A percentile compares a stretch with the other conserved stretches of the same genome.
phyloP scores from a whole-genome alignment of 2,329 filamentous ascomycete genomes.

The Orbilia quercus region DNA sequence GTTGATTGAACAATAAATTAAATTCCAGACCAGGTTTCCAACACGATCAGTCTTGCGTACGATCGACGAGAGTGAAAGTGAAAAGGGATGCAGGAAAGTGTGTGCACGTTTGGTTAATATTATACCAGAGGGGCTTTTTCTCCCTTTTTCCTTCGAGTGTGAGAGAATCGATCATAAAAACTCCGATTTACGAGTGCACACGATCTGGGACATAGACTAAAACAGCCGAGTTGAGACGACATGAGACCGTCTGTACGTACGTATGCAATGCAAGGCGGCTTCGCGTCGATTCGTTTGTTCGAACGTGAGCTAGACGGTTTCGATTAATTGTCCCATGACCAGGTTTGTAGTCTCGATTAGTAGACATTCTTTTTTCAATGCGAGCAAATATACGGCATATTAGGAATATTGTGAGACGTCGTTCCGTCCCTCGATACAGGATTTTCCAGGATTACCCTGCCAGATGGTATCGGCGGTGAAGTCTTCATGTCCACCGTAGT shows the following conservation, averaged over 20 bases:
- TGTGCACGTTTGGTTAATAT: too few relatives aligned
- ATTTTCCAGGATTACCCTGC: constrained; percentile 39
- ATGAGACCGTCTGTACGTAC: too few relatives aligned
- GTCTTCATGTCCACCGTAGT: constrained; percentile 15
- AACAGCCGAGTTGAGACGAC: constrained; percentile 5
- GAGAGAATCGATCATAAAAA: constrained; percentile 2
- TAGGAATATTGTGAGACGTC: constrained; percentile 29
- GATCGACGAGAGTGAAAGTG: not conserved
- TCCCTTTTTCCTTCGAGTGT: not conserved
- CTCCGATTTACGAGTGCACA: constrained; percentile 16
- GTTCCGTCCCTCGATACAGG: constrained; percentile 50
- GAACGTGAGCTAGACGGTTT: constrained; percentile 6
- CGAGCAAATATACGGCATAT: constrained; percentile 23
- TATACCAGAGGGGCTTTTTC: constrained; percentile 8
- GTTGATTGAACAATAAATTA: constrained; percentile 53
- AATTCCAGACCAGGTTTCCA: constrained; percentile 56
- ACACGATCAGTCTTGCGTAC: constrained; percentile 35
- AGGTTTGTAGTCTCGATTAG: too few relatives aligned
- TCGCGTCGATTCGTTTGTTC: not conserved
- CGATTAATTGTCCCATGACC: constrained; percentile 50
- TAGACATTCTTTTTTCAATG: constrained; percentile 50
- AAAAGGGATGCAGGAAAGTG: constrained; percentile 4
- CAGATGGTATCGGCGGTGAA: constrained; percentile 15
- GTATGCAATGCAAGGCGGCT: too few relatives aligned
- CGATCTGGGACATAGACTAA: constrained; percentile 15